Evolutionary conservation across 1,139 yeast species (phyloP), one percentile per base, ranked within the genome.

Genomic region (Suhomyces terraborum): DNA sequence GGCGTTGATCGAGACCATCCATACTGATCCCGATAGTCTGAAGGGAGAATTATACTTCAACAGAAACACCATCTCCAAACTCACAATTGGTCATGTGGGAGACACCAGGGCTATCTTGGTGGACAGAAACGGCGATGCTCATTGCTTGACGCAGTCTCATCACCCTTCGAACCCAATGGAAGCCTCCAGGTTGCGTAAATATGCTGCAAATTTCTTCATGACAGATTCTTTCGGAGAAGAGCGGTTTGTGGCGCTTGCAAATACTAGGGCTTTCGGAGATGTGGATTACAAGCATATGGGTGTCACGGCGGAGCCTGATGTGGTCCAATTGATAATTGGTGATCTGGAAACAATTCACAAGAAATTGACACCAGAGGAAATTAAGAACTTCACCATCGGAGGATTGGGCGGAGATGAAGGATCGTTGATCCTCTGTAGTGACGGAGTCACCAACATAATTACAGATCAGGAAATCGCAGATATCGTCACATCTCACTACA

Each of bases 151-250:
- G 0, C 75, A 79, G 30, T 78, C 82, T 23, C 98, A 93, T 61
- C 97, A 91, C 62, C 96, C 98, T 3, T 79, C 88, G 1, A 84
- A 89, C 37, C 85, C 91, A 1, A 69, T 79, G 12, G 98, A 93
- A 61, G 79, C 87, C 1, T 70, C 79, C 41, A 68, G 98, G 46
- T 67, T 93, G 40, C 72, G 85, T 32, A 76, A 79, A 48, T 87
- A 77, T 53, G 75, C 84, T n/a, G 78, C 94, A 4, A 83, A 82
- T 35, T 79, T 87, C 54, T 80, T 87, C 56, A 77, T 79, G 82
- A 83, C 88, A 4, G 98, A 93, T 58, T 85, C 97, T 6, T 93
- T 91, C 67, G 98, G 98, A 3, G 96, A 89, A 56, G 88, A 86
- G 55, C 62, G 98, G 47, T 91, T 84, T 55, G 77, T 88, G 34